Base-by-base conservation (phyloP, 306 rosid genomes). In the Urtica urens region DNA sequence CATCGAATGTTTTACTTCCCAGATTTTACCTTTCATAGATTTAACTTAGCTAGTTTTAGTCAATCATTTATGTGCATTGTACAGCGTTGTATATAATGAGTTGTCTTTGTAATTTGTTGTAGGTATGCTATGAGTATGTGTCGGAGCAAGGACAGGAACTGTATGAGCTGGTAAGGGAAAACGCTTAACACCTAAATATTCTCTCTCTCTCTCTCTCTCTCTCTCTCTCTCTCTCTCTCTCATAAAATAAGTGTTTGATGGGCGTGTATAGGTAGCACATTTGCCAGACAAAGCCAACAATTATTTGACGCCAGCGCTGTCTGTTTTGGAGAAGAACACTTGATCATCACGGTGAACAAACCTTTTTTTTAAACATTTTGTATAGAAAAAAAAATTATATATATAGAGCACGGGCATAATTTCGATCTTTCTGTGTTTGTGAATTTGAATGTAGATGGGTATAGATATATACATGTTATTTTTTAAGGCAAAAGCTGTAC, bases 241-340 rank as follows among this genome's bases (percentile, higher is more conserved):
- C n/a, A n/a, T n/a, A n/a, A n/a, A n/a, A n/a, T n/a, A n/a, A n/a
- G n/a, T n/a, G n/a, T n/a, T n/a, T n/a, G n/a, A n/a, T n/a, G n/a
- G 52, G 49, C 48, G 20, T 57, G 31, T 55, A 62, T 78, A 90
- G 97, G 95, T 90, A 23, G 97, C 95, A 13, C 95, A 90, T 77
- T 72, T 84, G 79, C 97, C 95, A 2, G 95, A 90, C 77, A 84
- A 90, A 79, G 97, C 97, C 60, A 90, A 90, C 65, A 90, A 90
- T 75, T 90, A 90, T 67, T 59, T 90, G 76, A 71, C 95, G 10
- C 97, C 97, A 10, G 95, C 97, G 38, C 76, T 90, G 6, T 84
- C 95, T 6, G 94, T 73, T 66, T 61, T 90, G 26, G 95, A 90
- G 77, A 90, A 84, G 82, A 90, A 90, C 66, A 90, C 97, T 17